These are phyloP conservation scores for Nyssa sinensis DNA, from an alignment of 148 eudicot genomes.

Conservation along the genomic window DNA sequence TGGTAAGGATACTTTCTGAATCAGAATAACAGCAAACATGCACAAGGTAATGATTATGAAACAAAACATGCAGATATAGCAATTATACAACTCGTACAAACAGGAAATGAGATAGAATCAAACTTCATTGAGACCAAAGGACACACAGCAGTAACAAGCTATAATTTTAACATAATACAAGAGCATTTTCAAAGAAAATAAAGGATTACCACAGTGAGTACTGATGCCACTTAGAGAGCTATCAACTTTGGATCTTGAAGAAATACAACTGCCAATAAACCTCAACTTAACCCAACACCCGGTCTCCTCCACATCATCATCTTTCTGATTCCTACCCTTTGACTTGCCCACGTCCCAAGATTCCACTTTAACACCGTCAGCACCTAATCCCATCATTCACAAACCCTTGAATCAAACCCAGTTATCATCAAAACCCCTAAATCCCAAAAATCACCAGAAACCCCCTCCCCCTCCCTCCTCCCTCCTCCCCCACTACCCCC, in stretches of 20 bases:
- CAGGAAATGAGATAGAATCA: not conserved
- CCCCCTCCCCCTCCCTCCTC: not conserved
- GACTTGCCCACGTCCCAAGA: conserved; percentile 61
- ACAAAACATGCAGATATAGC: not conserved
- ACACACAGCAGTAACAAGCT: not conserved
- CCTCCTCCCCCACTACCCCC: conserved; percentile 9
- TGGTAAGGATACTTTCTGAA: not conserved
- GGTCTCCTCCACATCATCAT: conserved; percentile 46
- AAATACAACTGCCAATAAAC: conserved; percentile 49
- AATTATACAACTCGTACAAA: not conserved
- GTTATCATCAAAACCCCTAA: conserved; percentile 39
- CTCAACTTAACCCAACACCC: conserved; percentile 83
- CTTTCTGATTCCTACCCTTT: conserved; percentile 46
- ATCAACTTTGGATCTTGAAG: conserved; percentile 79
- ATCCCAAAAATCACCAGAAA: conserved; percentile 7
- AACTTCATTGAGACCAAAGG: not conserved
- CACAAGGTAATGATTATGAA: not conserved
- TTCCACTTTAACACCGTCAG: conserved; percentile 54
- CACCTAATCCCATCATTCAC: conserved; percentile 58
- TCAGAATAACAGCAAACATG: not conserved
- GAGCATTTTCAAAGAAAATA: not conserved
- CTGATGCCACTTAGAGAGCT: conserved; percentile 57
- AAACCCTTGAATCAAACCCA: conserved; percentile 33
- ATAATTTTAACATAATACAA: not conserved
- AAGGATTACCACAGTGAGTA: conserved; percentile 32